Conservation (phyloP, 176 grass and related monocot genomes). For the Eleusine indica region DNA sequence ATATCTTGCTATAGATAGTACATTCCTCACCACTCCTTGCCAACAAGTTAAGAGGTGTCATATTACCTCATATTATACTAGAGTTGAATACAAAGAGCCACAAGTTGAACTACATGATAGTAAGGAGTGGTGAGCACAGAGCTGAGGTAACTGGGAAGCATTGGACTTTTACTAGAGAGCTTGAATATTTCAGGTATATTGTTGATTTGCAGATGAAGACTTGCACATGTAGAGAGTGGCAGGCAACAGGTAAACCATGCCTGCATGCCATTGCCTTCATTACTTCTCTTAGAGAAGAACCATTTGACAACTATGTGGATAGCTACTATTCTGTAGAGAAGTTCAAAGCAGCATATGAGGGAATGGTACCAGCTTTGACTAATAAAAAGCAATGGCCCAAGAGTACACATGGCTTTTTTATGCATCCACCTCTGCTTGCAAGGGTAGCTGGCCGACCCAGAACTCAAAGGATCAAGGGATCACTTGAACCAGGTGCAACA, state of each 20-base stretch:
- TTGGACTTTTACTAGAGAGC: background rate
- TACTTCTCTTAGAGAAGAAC: background rate
- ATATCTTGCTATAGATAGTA: background rate
- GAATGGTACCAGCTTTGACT: background rate
- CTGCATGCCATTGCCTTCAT: background rate
- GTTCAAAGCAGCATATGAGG: background rate
- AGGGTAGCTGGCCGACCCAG: background rate
- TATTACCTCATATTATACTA: background rate
- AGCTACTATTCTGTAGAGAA: background rate
- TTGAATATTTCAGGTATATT: background rate
- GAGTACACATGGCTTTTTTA: background rate
- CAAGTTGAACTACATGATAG: background rate
- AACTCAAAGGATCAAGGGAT: background rate
- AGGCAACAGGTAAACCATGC: background rate
- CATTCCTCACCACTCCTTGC: background rate
- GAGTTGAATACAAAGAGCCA: background rate
- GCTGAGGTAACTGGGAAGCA: background rate
- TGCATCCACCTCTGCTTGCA: slow-evolving; percentile 1
- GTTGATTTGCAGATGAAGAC: background rate
- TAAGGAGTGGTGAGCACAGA: background rate
- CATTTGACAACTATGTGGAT: background rate
- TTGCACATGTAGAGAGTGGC: background rate
- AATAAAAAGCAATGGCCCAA: background rate
- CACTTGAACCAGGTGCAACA: too few relatives aligned
- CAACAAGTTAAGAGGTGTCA: background rate